These are phyloP conservation scores for Serpula lacrymans DNA, from an alignment of 768 basidiomycete genomes.

Conservation along the genomic window DNA sequence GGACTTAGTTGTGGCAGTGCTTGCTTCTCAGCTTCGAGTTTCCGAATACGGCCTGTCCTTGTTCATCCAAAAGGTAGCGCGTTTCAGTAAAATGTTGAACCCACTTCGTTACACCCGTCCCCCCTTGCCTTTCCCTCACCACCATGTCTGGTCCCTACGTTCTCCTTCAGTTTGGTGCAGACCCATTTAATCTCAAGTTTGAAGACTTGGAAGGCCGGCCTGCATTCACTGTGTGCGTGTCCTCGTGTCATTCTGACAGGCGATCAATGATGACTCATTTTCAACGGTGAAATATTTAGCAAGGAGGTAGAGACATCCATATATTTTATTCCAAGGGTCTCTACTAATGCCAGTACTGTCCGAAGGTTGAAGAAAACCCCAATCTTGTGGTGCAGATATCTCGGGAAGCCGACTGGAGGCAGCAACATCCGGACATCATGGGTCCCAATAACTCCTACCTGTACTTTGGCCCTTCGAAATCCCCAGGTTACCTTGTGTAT, in stretches of 20 bases:
- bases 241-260: slow-evolving; percentile 3
- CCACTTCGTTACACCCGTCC: slow-evolving; percentile 13
- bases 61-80: slow-evolving; percentile 35
- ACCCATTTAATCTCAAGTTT: slow-evolving; percentile 58
- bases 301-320: slow-evolving; percentile 13
- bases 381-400: slow-evolving; percentile 62
- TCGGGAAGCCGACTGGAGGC: slow-evolving; percentile 64
- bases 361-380: slow-evolving; percentile 52
- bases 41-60: slow-evolving; percentile 41
- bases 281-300: slow-evolving; percentile 9
- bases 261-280: slow-evolving; percentile 4
- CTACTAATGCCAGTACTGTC: neutral
- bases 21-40: slow-evolving; percentile 21
- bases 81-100: slow-evolving; percentile 11
- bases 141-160: slow-evolving; percentile 39
- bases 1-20: slow-evolving; percentile 28
- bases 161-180: slow-evolving; percentile 62
- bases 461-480: slow-evolving; percentile 65
- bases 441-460: slow-evolving; percentile 78
- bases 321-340: neutral
- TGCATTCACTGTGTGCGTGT: slow-evolving; percentile 67
- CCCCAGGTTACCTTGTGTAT: slow-evolving; percentile 64
- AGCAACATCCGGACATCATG: slow-evolving; percentile 67
- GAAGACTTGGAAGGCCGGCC: slow-evolving; percentile 60
- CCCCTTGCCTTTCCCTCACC: slow-evolving; percentile 16